A percentile compares a stretch with the other conserved stretches of the same genome.
Conservation (phyloP, 257 asterid species). For the Parsonsia alboflavescens region DNA sequence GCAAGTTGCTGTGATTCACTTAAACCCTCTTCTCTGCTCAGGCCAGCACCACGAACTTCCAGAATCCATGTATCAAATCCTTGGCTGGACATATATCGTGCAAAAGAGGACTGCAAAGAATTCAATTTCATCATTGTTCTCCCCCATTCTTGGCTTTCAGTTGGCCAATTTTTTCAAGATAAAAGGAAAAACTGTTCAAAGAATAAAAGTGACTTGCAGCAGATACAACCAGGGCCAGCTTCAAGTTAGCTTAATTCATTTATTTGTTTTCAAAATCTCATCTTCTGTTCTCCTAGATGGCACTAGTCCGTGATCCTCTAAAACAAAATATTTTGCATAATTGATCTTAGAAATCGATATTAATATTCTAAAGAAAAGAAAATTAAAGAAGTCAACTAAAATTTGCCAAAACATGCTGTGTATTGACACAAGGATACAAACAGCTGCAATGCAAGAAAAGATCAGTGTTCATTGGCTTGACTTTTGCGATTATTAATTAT, state of each 20-base stretch:
- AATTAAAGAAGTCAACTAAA: background rate
- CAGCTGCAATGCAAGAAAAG: background rate
- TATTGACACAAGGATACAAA: background rate
- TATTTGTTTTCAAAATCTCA: too few species aligned
- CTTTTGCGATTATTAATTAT: background rate
- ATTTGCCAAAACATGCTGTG: background rate
- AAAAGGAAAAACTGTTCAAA: background rate
- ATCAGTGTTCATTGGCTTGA: background rate
- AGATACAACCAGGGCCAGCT: background rate
- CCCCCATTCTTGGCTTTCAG: background rate
- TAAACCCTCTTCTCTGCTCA: slow-evolving; percentile 37
- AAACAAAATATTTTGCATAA: background rate
- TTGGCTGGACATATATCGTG: slow-evolving; percentile 93
- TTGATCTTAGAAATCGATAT: background rate
- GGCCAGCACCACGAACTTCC: slow-evolving; percentile 96
- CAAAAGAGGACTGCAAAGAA: slow-evolving; percentile 79
- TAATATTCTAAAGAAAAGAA: background rate
- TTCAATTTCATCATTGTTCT: background rate
- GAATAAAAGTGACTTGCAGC: background rate
- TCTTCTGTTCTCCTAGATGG: too few species aligned
- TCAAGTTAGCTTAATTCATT: too few species aligned
- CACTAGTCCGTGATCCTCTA: background rate
- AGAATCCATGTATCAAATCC: slow-evolving; percentile 99
- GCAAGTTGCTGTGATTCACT: slow-evolving; percentile 3
- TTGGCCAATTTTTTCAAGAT: background rate